Base-by-base conservation (phyloP, 345 rosid genomes). In the Eucalyptus sideroxylon region DNA sequence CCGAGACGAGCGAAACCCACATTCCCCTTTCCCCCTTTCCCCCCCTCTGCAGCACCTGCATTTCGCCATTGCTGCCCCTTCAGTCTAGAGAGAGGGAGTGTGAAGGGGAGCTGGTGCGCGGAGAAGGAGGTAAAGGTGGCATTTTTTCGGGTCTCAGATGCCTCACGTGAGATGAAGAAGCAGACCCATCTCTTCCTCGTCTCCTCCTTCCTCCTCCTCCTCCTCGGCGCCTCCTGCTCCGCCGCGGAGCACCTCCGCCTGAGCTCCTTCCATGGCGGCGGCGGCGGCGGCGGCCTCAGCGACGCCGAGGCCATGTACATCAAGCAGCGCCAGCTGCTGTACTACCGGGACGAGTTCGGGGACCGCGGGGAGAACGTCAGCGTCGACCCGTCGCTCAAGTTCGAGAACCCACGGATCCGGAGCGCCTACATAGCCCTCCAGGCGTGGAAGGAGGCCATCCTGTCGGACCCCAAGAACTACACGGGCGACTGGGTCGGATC, bases 391-490 rank as follows among this genome's bases (percentile, higher is more conserved):
- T 92, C 95, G 27, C 93, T 97, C 16, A 86, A 90, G 55, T 97
- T 97, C 87, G 96, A 94, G 90, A 97, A 97, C 89, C 92, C 92
- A 1, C 88, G 98, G 67, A 90, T 94, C 34, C 93, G 93, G 82
- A 88, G 91, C 83, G 99, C 99, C 87, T 97, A 96, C 93, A 92
- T 96, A 86, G 99, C 98, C 87, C 92, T 97, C 31, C 99, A 95
- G 92, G 98, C 99, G 77, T 97, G 95, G 99, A 97, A 96, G 87
- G 93, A 95, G 91, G 98, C 99, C 31, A 95, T 97, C 59, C 91
- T 95, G 90, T 97, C 99, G 53, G 99, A 97, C 92, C 98, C 99
- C 27, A 87, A 24, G n/a, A 96, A 96, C 89, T 88, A 91, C 65
- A 97, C 99, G 21, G 77, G 10, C 1, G 65, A 95, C 90, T 97